Conservation (phyloP, 2,329 filamentous ascomycete genomes). For the Aspergillus sclerotialis region DNA sequence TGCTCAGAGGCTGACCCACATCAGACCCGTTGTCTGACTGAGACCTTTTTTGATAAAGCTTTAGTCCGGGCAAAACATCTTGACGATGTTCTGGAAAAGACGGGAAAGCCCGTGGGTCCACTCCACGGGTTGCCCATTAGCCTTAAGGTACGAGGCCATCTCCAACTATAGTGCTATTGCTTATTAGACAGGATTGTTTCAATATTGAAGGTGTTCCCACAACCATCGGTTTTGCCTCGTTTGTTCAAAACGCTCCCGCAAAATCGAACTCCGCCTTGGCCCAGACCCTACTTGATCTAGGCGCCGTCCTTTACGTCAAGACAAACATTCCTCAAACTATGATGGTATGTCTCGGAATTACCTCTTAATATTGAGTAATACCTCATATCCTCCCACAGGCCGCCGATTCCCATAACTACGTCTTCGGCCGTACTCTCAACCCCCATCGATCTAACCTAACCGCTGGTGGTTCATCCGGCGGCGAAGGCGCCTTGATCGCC, state of each 20-base stretch:
- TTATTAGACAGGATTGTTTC: slow-evolving; percentile 3
- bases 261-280: slow-evolving; percentile 16
- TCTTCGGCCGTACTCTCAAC: slow-evolving; percentile 22
- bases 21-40: slow-evolving; percentile 5
- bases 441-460: slow-evolving; percentile 20
- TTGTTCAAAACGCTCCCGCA: slow-evolving; percentile 12
- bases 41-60: slow-evolving; percentile 30
- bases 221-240: slow-evolving; percentile 17
- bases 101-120: slow-evolving; percentile 26
- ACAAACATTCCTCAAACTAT: slow-evolving; percentile 27
- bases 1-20: neutral
- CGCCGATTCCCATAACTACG: slow-evolving; percentile 21
- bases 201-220: slow-evolving; percentile 8
- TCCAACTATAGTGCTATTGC: slow-evolving; percentile 7
- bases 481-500: slow-evolving; percentile 30
- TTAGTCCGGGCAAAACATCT: slow-evolving; percentile 29
- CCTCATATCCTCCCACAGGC: slow-evolving; percentile 14
- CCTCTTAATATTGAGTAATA: neutral
- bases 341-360: slow-evolving; percentile 14
- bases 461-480: slow-evolving; percentile 24
- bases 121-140: slow-evolving; percentile 35
- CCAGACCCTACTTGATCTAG: slow-evolving; percentile 17
- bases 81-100: slow-evolving; percentile 24
- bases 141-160: slow-evolving; percentile 24
- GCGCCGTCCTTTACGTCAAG: slow-evolving; percentile 27